A percentile compares a stretch with the other conserved stretches of the same genome.
phyloP scores from a whole-genome alignment of 495 filamentous ascomycete species.

The Penicillium coprophilum region DNA sequence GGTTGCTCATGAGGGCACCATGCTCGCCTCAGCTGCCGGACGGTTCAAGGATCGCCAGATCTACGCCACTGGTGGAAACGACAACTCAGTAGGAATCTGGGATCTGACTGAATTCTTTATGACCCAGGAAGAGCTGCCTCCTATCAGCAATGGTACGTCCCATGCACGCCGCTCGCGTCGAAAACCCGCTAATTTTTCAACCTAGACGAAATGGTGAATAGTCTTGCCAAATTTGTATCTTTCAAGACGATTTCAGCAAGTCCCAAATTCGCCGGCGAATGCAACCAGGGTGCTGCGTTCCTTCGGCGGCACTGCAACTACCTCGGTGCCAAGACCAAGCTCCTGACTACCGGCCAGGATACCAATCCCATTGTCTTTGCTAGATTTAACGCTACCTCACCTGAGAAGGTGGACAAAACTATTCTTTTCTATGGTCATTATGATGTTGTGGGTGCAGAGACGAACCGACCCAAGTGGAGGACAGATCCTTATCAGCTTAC shows the following conservation, averaged over 20 bases:
- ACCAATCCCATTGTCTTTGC: conserved; percentile 90
- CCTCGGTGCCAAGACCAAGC: conserved; percentile 82
- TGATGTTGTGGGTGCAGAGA: conserved; percentile 93
- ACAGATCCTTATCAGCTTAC: conserved; percentile 82
- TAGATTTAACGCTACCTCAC: conserved; percentile 66
- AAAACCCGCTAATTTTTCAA: conserved; percentile 5
- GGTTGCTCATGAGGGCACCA: conserved; percentile 81
- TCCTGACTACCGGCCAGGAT: conserved; percentile 70
- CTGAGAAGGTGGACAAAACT: conserved; percentile 67
- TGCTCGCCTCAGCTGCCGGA: conserved; percentile 81
- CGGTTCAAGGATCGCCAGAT: conserved; percentile 65
- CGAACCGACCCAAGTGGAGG: conserved; percentile 73
- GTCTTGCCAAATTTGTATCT: conserved; percentile 78
- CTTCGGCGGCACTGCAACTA: conserved; percentile 86
- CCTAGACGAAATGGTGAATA: conserved; percentile 76
- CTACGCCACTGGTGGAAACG: conserved; percentile 93
- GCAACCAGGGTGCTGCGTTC: conserved; percentile 87
- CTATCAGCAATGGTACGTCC: conserved; percentile 59
- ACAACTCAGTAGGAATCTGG: conserved; percentile 86
- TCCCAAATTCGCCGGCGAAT: conserved; percentile 80
- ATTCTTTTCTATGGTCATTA: conserved; percentile 98
- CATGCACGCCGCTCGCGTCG: not conserved
- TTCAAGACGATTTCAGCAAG: conserved; percentile 89
- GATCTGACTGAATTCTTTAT: conserved; percentile 62
- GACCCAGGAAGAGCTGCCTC: conserved; percentile 40